Conservation (phyloP, 225 moss, liverwort and hornwort species). For the Rhytidiadelphus loreus region DNA sequence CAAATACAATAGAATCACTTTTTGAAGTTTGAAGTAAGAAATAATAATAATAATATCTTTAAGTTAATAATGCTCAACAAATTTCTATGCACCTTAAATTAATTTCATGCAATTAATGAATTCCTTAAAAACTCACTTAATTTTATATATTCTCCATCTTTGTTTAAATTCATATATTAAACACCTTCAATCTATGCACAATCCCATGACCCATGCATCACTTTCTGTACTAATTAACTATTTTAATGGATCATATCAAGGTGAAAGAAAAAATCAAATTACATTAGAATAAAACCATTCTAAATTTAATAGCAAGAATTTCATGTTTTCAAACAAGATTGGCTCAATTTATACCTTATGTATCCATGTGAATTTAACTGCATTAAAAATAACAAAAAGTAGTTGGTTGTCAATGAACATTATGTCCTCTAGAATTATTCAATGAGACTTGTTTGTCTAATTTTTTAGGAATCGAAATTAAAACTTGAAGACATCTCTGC, state of each 20-base stretch:
- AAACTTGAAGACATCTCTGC: background rate
- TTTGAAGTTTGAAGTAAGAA: no score
- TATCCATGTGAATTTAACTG: background rate
- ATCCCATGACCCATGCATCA: fast-evolving
- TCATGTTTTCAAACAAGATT: background rate
- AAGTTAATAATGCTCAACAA: no score
- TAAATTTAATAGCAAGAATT: no score
- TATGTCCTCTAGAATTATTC: background rate
- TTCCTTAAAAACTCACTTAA: background rate
- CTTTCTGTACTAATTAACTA: background rate
- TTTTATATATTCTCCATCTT: background rate
- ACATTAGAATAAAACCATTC: background rate
- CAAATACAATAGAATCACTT: no score
- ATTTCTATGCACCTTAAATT: no score
- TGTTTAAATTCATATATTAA: background rate
- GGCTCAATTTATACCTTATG: background rate
- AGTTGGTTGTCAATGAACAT: background rate
- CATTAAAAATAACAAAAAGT: background rate
- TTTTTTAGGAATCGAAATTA: background rate
- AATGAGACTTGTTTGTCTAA: background rate
- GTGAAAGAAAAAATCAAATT: background rate
- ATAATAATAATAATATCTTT: no score
- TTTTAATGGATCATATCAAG: background rate
- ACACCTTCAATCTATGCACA: background rate
- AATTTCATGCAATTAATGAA: background rate